A percentile compares a stretch with the other conserved stretches of the same genome.
These are phyloP conservation scores for Cadophora sp. DNA, from an alignment of 2,329 filamentous ascomycete species.

Conservation along the genomic window DNA sequence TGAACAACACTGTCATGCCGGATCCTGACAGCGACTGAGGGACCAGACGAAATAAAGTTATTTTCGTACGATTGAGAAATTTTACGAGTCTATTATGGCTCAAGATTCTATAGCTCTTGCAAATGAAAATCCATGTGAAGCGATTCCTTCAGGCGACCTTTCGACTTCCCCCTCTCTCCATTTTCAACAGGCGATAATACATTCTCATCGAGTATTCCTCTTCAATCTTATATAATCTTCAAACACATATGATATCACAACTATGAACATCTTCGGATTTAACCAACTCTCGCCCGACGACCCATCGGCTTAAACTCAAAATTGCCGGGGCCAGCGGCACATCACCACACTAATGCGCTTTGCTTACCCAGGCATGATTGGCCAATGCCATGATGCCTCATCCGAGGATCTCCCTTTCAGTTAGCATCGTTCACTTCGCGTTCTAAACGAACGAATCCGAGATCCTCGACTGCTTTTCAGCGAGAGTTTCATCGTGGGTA, in stretches of 20 bases:
- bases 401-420: background rate
- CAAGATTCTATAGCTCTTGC: too few relatives aligned
- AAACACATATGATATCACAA: background rate
- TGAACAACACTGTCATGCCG: slow-evolving; percentile 22
- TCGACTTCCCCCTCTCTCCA: too few relatives aligned
- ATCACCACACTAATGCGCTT: background rate
- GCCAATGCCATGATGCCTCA: background rate
- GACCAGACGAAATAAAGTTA: background rate
- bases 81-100: background rate
- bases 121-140: too few relatives aligned
- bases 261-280: background rate
- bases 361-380: background rate
- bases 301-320: background rate
- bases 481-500: background rate
- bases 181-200: too few relatives aligned
- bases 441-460: background rate
- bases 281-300: background rate
- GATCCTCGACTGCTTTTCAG: background rate
- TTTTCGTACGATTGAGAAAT: background rate
- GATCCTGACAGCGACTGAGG: slow-evolving; percentile 20
- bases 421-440: background rate
- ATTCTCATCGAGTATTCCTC: too few relatives aligned
- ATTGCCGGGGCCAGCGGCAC: background rate
- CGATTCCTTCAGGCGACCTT: too few relatives aligned
- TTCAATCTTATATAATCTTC: too few relatives aligned